Evolutionary conservation across 106 monocot species (phyloP).

Genomic region (Phalaenopsis equestris): DNA sequence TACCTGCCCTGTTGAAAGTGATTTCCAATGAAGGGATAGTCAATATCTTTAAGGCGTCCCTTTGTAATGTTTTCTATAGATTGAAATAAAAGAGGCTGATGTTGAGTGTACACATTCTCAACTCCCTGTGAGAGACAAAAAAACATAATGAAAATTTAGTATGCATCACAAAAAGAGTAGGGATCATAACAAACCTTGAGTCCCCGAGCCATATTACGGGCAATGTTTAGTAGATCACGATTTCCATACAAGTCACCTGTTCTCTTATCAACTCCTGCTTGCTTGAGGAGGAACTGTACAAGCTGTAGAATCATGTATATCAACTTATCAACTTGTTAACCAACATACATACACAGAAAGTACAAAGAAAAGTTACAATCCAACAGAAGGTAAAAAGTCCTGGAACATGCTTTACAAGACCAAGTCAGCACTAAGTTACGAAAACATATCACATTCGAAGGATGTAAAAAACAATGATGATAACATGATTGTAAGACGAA

Average conservation of each 20-base stretch:
- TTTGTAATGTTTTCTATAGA: conserved; percentile 89
- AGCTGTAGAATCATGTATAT: conserved; percentile 34
- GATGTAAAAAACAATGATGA: not conserved
- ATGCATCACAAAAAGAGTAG: not conserved
- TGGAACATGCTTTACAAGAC: not conserved
- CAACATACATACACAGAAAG: not conserved
- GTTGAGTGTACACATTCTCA: conserved; percentile 98
- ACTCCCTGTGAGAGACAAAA: conserved; percentile 55
- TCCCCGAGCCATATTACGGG: conserved; percentile 77
- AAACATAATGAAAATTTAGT: conserved; percentile 5
- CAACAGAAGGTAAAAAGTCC: not conserved
- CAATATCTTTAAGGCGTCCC: conserved; percentile 71
- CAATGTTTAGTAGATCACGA: conserved; percentile 70
- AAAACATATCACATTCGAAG: not conserved
- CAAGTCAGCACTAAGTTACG: not conserved
- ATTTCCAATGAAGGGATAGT: conserved; percentile 93
- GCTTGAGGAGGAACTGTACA: conserved; percentile 69
- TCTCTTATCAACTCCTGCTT: conserved; percentile 76
- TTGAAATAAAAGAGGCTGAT: conserved; percentile 96
- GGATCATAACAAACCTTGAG: conserved; percentile 38
- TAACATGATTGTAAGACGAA: not conserved
- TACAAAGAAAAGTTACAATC: not conserved
- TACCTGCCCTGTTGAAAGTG: conserved; percentile 97
- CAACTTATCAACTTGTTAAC: not conserved
- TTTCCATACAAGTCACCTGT: conserved; percentile 68